A percentile compares a stretch with the other conserved stretches of the same genome.
Evolutionary conservation across 257 asterid species (phyloP).

Genomic region (Asclepias syriaca): DNA sequence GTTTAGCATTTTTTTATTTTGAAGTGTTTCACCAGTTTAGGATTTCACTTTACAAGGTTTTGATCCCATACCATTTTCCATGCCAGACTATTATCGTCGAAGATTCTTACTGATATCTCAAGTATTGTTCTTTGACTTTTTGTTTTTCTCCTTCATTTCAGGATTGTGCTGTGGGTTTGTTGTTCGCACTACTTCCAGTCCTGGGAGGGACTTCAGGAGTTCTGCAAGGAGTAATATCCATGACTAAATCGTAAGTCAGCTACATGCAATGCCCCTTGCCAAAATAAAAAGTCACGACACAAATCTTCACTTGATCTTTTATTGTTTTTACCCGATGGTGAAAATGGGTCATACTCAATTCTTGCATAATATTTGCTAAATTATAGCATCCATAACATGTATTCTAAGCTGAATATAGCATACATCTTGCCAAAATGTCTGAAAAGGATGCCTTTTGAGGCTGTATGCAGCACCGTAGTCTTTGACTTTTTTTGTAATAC

Average conservation of each 20-base stretch:
- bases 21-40: not conserved
- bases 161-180: slow-evolving; percentile 99
- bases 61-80: not conserved
- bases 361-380: not conserved
- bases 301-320: not conserved
- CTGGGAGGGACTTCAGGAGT: slow-evolving; percentile 96
- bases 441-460: not conserved
- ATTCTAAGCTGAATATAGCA: not conserved
- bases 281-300: not conserved
- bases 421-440: not conserved
- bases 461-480: not conserved
- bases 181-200: slow-evolving; percentile 95
- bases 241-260: slow-evolving; percentile 87
- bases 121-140: not conserved
- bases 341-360: not conserved
- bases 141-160: slow-evolving; percentile 28
- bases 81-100: not conserved
- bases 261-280: not conserved
- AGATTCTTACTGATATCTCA: not conserved
- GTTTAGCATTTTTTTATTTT: not conserved
- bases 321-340: not conserved
- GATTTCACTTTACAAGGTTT: not conserved
- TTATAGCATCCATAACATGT: not conserved
- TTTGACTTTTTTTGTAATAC: not conserved
- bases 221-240: slow-evolving; percentile 87